Evolutionary conservation across 2,329 filamentous ascomycete species (phyloP).

Genomic region (Apiospora malaysiana): DNA sequence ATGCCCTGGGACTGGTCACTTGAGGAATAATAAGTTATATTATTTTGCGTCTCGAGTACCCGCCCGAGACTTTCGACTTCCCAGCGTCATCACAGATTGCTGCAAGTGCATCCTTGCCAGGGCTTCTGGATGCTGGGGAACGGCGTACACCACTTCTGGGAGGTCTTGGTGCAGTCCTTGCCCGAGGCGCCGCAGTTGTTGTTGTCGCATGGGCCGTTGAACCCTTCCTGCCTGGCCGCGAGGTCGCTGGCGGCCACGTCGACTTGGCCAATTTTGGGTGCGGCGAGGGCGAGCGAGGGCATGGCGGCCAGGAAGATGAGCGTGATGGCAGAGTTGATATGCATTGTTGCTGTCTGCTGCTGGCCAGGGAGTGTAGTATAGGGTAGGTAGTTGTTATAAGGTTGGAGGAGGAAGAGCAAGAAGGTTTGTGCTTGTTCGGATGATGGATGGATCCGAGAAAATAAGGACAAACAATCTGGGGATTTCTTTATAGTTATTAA

Average conservation of each 20-base stretch:
- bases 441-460: neutral
- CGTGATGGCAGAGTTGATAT: neutral
- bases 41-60: neutral
- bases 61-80: too few relatives aligned
- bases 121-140: neutral
- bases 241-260: neutral
- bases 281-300: neutral
- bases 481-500: neutral
- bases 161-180: conserved; percentile 15
- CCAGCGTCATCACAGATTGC: neutral
- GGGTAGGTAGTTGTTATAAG: too few relatives aligned
- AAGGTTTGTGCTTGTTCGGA: neutral
- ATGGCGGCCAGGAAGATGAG: neutral
- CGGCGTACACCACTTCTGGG: neutral
- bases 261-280: neutral
- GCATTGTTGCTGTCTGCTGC: neutral
- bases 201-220: neutral
- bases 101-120: conserved; percentile 8
- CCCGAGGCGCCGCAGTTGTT: conserved; percentile 5
- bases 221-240: neutral
- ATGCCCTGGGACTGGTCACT: neutral
- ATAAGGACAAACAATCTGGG: neutral
- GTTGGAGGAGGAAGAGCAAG: neutral
- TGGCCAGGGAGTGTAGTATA: neutral
- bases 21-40: neutral